phyloP scores from a whole-genome alignment of 805 yeast species.

The Nakazawaea molendinolei region DNA sequence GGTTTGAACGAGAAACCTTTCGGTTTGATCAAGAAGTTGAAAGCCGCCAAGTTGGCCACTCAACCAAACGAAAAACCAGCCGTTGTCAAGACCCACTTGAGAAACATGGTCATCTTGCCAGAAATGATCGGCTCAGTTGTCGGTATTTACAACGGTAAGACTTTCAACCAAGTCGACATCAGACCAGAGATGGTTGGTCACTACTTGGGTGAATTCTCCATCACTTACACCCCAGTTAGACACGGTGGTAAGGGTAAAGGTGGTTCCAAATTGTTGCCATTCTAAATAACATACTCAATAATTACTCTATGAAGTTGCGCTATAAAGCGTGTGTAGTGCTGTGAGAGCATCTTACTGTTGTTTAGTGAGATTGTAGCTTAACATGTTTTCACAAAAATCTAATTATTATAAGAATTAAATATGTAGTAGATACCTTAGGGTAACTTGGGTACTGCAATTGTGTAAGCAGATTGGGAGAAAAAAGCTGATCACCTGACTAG shows the following conservation, averaged over 20 bases:
- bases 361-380: no score
- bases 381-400: no score
- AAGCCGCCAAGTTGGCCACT: conserved; percentile 92
- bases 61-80: conserved; percentile 95
- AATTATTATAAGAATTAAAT: no score
- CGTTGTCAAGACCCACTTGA: conserved; percentile 96
- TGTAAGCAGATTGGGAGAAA: no score
- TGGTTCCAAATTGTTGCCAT: conserved; percentile 17
- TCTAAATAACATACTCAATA: conserved; percentile 7
- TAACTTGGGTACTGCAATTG: no score
- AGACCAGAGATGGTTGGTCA: conserved; percentile 99
- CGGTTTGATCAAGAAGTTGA: conserved; percentile 94
- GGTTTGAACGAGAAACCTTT: conserved; percentile 93
- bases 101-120: conserved; percentile 98
- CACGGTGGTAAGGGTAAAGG: conserved; percentile 95
- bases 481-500: no score
- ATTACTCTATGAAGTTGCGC: no score
- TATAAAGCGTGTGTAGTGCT: no score
- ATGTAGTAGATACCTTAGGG: no score
- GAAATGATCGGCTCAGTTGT: conserved; percentile 99
- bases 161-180: conserved; percentile 97
- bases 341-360: no score
- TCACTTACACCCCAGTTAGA: conserved; percentile 98
- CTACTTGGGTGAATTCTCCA: conserved; percentile 99
- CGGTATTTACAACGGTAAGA: conserved; percentile 99